Evolutionary conservation across 2,329 filamentous ascomycete species (phyloP), one percentile per base, ranked within the genome.

Genomic region (Penicillium sclerotigenum): DNA sequence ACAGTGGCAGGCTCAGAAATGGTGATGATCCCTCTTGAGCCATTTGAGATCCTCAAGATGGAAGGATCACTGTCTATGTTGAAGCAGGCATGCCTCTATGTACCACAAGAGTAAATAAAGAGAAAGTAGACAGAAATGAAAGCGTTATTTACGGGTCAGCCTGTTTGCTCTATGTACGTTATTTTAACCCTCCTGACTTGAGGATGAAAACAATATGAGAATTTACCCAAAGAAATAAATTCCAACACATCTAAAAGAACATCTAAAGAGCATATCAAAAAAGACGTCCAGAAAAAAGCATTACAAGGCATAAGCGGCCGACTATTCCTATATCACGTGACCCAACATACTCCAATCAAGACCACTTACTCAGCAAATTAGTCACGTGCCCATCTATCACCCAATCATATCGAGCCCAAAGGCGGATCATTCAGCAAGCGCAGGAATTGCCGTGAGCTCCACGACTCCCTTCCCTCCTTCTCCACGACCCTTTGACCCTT

Each of bases 1-100:
- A 71, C 72, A 56, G 67, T 76, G 41, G 68, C 68, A 38, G 70
- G 76, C 47, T 71, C 76, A 38, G 75, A 79, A 56, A 66, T 64
- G 47, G 67, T 76, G 40, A 66, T 71, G 51, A 63, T 71, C 26
- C 68, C 71, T 0, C 68, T 70, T 47, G 66, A 75, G 50, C 72
- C 74, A 26, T 56, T 76, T 36, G 54, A 60, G 16, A 58, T 74
- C 47, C 57, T 75, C 18, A 58, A 54, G 16, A 55, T 58, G 14
- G 63, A 58, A n/a, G 63, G 64, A 9, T 56, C 60, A 28, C 54
- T 64, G 33, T 62, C 59, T 57, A 54, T 73, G 55, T 59, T 64
- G 48, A 74, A 71, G 33, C 66, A 65, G 49, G 64, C 64, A 18
- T 72, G 70, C 48, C 57, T 76, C 48, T 76, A 76, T 63, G 66